Evolutionary conservation across 805 yeast genomes (phyloP).

Genomic region (Metschnikowia cubensis): DNA sequence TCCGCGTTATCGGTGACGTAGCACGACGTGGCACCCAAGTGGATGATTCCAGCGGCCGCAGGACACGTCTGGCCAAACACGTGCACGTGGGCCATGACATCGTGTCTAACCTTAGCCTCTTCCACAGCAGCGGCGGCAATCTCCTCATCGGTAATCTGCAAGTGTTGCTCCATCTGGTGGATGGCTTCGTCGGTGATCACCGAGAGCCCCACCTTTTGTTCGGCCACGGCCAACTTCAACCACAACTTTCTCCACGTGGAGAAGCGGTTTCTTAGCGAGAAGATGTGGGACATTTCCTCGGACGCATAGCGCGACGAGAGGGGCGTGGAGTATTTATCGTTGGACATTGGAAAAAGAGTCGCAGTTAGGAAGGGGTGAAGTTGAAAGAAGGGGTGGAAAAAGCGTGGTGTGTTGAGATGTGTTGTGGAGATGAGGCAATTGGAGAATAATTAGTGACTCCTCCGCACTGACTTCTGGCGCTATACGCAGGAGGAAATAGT

Average conservation of each 20-base stretch:
- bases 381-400: neutral
- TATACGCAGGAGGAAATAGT: too few species aligned
- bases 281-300: slow-evolving; percentile 91
- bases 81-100: slow-evolving; percentile 99
- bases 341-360: slow-evolving; percentile 24
- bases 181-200: slow-evolving; percentile 90
- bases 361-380: neutral
- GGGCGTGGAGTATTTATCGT: slow-evolving; percentile 87
- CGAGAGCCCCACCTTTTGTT: slow-evolving; percentile 80
- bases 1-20: slow-evolving; percentile 98
- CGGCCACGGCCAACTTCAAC: slow-evolving; percentile 94
- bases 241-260: slow-evolving; percentile 98
- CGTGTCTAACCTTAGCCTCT: slow-evolving; percentile 98
- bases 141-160: slow-evolving; percentile 87
- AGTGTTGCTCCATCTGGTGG: slow-evolving; percentile 73
- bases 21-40: slow-evolving; percentile 97
- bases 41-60: slow-evolving; percentile 95
- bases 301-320: slow-evolving; percentile 96
- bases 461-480: too few species aligned
- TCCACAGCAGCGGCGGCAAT: slow-evolving; percentile 84
- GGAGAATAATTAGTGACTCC: too few species aligned
- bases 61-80: slow-evolving; percentile 91
- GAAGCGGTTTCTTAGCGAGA: slow-evolving; percentile 89
- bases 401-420: too few species aligned
- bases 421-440: too few species aligned